Evolutionary conservation across 139 green algal species (phyloP), one percentile per base, ranked within the genome.

Genomic region (Chlamydomonas eustigma): DNA sequence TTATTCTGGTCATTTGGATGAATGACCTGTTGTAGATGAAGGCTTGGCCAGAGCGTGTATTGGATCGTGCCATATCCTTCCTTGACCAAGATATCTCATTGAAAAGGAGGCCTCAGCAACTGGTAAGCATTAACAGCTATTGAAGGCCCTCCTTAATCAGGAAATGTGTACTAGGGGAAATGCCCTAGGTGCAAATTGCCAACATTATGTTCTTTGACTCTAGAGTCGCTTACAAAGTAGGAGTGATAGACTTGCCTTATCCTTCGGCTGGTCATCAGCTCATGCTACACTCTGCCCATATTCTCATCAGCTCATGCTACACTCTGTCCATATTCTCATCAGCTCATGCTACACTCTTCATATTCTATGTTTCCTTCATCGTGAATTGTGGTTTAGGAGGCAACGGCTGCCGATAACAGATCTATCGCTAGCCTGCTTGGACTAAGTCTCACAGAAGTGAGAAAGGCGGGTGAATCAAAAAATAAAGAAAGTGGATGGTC

Each of bases 1-100:
- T n/a, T n/a, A n/a, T n/a, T n/a, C n/a, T n/a, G n/a, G n/a, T n/a
- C n/a, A n/a, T n/a, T n/a, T n/a, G n/a, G n/a, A n/a, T n/a, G n/a
- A n/a, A n/a, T n/a, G n/a, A n/a, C n/a, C n/a, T n/a, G n/a, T n/a
- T 58, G 44, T 18, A 58, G 44, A 58, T 58, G 44, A 58, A 58
- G 44, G 18, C 12, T 12, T 58, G 12, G 18, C 44, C 44, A 18
- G 44, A 58, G 18, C 44, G 12, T 12, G 44, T 58, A 28, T 18
- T 58, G 44, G 44, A 58, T 58, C 18, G 44, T 18, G 44, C 18
- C 12, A 12, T 58, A 18, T 28, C 44, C 44, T 58, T 58, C 44
- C 44, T 58, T 18, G 44, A 18, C 12, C 44, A 58, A 58, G 44
- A 58, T 18, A 12, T 18, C 12, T 18, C 12, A 12, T 58, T 58